These are phyloP conservation scores for Lachancea kluyveri DNA, from an alignment of 805 yeast species.

Conservation along the genomic window DNA sequence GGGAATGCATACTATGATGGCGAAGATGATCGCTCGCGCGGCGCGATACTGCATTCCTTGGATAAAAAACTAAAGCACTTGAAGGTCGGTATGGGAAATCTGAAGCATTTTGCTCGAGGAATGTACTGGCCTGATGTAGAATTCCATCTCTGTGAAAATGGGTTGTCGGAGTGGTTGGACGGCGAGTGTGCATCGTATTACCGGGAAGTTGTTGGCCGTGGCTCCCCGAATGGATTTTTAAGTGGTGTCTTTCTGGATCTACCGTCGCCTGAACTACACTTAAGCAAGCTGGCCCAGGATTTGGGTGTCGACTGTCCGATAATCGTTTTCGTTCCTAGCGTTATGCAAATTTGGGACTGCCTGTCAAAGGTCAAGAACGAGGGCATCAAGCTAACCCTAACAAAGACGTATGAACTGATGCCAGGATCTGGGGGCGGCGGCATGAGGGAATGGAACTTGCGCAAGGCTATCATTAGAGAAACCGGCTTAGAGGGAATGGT, in stretches of 20 bases:
- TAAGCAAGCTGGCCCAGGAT: slow-evolving; percentile 29
- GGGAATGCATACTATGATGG: no score
- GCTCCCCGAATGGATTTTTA: slow-evolving; percentile 29
- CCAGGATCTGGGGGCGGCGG: slow-evolving; percentile 46
- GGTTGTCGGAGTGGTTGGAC: no score
- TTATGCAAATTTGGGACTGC: slow-evolving; percentile 41
- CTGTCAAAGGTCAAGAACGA: slow-evolving; percentile 28
- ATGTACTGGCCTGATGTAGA: no score
- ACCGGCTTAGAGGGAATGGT: slow-evolving; percentile 37
- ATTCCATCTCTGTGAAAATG: no score
- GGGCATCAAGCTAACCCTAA: slow-evolving; percentile 32
- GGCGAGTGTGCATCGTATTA: no score
- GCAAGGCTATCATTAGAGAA: slow-evolving; percentile 35
- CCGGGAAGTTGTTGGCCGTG: no score
- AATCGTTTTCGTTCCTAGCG: slow-evolving; percentile 42
- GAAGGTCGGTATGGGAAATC: no score
- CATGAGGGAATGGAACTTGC: slow-evolving; percentile 45
- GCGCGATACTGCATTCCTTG: no score
- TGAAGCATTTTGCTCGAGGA: no score
- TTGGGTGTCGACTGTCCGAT: slow-evolving; percentile 39
- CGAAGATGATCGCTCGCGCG: no score
- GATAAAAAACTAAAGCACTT: no score
- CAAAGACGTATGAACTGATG: slow-evolving; percentile 36
- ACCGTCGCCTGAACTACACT: slow-evolving; percentile 36
- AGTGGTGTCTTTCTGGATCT: slow-evolving; percentile 43